These are phyloP conservation scores for Fomitopsis serialis DNA, from an alignment of 768 basidiomycete species.

Conservation along the genomic window DNA sequence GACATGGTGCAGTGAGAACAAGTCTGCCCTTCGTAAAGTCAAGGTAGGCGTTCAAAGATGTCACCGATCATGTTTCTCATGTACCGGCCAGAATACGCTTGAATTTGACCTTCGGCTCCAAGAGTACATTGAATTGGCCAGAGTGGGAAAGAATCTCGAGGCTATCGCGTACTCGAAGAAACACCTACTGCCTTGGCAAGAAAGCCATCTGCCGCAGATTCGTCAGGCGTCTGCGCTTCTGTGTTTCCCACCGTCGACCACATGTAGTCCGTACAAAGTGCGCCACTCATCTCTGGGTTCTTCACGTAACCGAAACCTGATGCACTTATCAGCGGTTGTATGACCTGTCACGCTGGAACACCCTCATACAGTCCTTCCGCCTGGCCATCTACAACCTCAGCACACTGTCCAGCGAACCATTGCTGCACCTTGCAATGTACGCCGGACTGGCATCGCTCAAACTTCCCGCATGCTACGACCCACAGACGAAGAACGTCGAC, in stretches of 20 bases:
- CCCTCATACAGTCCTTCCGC: constrained; percentile 75
- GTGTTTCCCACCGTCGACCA: constrained; percentile 66
- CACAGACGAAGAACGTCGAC: constrained; percentile 62
- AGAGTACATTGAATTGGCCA: constrained; percentile 90
- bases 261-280: constrained; percentile 78
- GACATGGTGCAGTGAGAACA: constrained; percentile 95
- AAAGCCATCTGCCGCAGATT: constrained; percentile 75
- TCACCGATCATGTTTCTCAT: background rate
- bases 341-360: constrained; percentile 71
- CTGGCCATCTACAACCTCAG: constrained; percentile 84
- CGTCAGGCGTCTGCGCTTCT: constrained; percentile 72
- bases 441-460: constrained; percentile 91
- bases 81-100: constrained; percentile 66
- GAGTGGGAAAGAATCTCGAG: constrained; percentile 56
- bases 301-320: background rate
- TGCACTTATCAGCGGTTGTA: constrained; percentile 65
- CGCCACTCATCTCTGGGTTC: background rate
- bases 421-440: constrained; percentile 83
- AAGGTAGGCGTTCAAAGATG: constrained; percentile 53
- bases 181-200: constrained; percentile 76
- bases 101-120: constrained; percentile 96
- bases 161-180: constrained; percentile 85
- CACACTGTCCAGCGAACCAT: constrained; percentile 80
- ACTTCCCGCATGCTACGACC: constrained; percentile 75
- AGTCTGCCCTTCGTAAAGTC: constrained; percentile 84